Percentiles rank a stretch among this genome's conserved stretches.
Evolutionary conservation across 2,329 filamentous ascomycete genomes (phyloP).

Genomic region (Penicillium glabrum): DNA sequence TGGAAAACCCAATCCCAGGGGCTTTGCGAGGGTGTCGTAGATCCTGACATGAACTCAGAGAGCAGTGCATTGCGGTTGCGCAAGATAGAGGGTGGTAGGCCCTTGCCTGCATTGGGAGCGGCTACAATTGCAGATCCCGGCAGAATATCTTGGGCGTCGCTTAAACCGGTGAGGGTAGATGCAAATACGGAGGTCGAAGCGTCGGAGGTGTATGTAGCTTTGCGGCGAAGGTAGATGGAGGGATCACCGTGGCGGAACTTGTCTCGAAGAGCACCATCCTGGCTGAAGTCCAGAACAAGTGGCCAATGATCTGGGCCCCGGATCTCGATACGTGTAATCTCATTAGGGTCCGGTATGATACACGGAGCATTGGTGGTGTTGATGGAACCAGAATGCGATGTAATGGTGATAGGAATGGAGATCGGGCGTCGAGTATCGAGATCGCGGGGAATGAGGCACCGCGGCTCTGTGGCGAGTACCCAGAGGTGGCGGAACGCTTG

Average conservation of each 20-base stretch:
- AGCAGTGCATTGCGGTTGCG: constrained; percentile 25
- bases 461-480: constrained; percentile 87
- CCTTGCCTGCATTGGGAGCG: constrained; percentile 24
- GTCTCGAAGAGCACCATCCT: constrained; percentile 60
- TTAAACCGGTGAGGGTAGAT: constrained; percentile 72
- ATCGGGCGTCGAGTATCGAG: constrained; percentile 80
- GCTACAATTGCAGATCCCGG: constrained; percentile 26
- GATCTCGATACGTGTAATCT: constrained; percentile 39
- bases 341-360: constrained; percentile 50
- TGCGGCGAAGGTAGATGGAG: constrained; percentile 70
- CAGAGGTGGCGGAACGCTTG: constrained; percentile 97
- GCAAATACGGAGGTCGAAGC: constrained; percentile 60
- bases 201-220: constrained; percentile 62
- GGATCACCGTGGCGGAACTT: constrained; percentile 67
- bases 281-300: constrained; percentile 70
- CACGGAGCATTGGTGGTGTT: constrained; percentile 53
- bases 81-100: constrained; percentile 23
- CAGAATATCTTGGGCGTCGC: constrained; percentile 54
- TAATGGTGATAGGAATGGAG: constrained; percentile 68
- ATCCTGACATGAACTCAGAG: constrained; percentile 20
- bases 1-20: constrained; percentile 75
- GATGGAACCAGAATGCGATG: constrained; percentile 48
- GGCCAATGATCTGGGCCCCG: constrained; percentile 71
- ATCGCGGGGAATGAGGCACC: constrained; percentile 86
- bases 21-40: constrained; percentile 35